These are phyloP conservation scores for Globisporangium nodosum DNA, from an alignment of 352 stramenopile genomes.

Conservation along the genomic window DNA sequence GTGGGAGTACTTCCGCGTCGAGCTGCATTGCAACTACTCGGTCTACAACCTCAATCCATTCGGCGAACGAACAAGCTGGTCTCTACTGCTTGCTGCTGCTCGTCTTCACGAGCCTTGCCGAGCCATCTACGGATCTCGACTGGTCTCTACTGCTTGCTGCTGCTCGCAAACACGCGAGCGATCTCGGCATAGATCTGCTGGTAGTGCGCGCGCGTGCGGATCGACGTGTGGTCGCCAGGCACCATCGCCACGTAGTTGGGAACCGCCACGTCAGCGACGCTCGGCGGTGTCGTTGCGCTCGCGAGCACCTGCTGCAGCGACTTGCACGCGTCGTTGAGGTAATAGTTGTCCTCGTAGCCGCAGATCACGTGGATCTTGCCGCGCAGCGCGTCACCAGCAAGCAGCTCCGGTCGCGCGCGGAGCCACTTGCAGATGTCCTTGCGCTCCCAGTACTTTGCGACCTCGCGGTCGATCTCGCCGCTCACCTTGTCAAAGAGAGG, in stretches of 20 bases:
- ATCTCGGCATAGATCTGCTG: constrained; percentile 60
- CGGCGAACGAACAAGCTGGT: too few relatives aligned
- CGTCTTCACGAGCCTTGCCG: too few relatives aligned
- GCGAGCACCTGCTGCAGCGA: constrained; percentile 48
- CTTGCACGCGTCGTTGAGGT: constrained; percentile 61
- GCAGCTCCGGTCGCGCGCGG: constrained; percentile 20
- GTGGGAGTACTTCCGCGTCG: too few relatives aligned
- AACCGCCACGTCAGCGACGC: constrained; percentile 10
- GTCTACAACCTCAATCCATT: too few relatives aligned
- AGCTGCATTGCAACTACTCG: too few relatives aligned
- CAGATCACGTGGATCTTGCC: constrained; percentile 75
- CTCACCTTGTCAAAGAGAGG: constrained; percentile 74
- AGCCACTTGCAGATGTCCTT: constrained; percentile 61
- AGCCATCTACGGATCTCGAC: too few relatives aligned
- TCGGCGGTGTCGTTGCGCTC: constrained; percentile 2
- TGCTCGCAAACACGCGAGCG: constrained; percentile 19
- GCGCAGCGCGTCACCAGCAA: constrained; percentile 31
- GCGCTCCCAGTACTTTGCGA: constrained; percentile 43
- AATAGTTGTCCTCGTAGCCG: constrained; percentile 70
- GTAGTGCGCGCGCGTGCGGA: constrained; percentile 66
- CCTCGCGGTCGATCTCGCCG: constrained; percentile 52
- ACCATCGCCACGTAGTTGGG: constrained; percentile 68
- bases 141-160: not conserved
- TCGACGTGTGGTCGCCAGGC: constrained; percentile 63
- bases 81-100: not conserved